Evolutionary conservation across 1,284 basidiomycete species (phyloP).

Genomic region (Boletus mariae): DNA sequence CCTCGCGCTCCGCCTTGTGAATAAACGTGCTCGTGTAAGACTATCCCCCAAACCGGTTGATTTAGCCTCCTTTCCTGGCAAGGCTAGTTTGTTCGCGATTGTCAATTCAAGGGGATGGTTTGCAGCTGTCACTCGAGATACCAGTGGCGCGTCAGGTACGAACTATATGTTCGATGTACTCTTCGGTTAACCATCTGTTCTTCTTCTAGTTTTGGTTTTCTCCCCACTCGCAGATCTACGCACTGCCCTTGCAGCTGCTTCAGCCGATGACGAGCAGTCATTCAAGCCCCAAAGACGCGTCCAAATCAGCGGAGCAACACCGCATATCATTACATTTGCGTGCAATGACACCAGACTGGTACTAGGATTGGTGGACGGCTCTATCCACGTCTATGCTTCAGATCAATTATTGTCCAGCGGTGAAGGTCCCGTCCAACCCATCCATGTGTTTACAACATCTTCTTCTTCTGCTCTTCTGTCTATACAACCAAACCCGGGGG

Average conservation of each 20-base stretch:
- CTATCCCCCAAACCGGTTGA: conserved; percentile 51
- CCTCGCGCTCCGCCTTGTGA: conserved; percentile 45
- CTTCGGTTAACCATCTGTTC: conserved; percentile 1
- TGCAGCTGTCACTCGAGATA: conserved; percentile 48
- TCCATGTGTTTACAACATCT: conserved; percentile 46
- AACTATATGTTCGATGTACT: conserved; percentile 2
- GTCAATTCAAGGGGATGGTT: conserved; percentile 64
- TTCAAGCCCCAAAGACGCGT: conserved; percentile 51
- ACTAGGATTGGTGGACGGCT: conserved; percentile 56
- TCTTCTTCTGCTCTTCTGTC: conserved; percentile 44
- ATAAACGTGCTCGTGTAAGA: conserved; percentile 58
- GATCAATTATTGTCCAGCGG: conserved; percentile 45
- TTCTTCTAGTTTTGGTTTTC: conserved; percentile 47
- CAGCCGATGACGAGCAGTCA: conserved; percentile 37
- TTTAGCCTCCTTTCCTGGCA: conserved; percentile 39
- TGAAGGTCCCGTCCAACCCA: conserved; percentile 40
- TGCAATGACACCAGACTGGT: conserved; percentile 56
- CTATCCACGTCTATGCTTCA: conserved; percentile 57
- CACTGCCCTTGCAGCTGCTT: conserved; percentile 40
- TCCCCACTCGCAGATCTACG: conserved; percentile 58
- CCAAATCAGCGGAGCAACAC: conserved; percentile 40
- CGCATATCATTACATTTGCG: conserved; percentile 53
- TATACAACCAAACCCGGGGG: conserved; percentile 64
- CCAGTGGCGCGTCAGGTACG: conserved; percentile 38
- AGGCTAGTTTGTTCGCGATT: conserved; percentile 48